Evolutionary conservation across 2,329 filamentous ascomycete species (phyloP).

Genomic region (Purpureocillium lavendulum): DNA sequence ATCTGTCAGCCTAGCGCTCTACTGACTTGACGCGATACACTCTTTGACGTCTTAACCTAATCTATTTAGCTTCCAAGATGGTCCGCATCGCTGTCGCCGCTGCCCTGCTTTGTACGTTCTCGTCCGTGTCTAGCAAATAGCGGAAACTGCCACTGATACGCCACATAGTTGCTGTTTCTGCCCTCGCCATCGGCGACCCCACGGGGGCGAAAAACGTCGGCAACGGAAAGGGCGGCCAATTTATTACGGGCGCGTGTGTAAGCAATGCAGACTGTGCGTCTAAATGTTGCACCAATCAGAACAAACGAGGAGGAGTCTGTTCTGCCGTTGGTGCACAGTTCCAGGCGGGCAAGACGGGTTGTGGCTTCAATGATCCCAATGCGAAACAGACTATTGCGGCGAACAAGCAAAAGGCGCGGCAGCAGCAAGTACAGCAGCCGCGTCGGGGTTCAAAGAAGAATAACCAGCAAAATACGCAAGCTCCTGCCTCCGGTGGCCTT

Average conservation of each 20-base stretch:
- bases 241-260: slow-evolving; percentile 20
- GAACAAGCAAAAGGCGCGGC: too few relatives aligned
- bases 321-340: slow-evolving; percentile 18
- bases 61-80: slow-evolving; percentile 11
- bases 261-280: slow-evolving; percentile 17
- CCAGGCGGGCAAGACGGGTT: slow-evolving; percentile 21
- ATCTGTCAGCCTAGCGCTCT: too few relatives aligned
- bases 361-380: slow-evolving; percentile 16
- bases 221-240: slow-evolving; percentile 16
- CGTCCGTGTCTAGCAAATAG: not conserved
- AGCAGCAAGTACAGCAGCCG: too few relatives aligned
- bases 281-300: slow-evolving; percentile 18
- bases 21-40: too few relatives aligned
- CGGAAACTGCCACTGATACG: slow-evolving; percentile 4
- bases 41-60: too few relatives aligned
- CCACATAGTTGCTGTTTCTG: slow-evolving; percentile 5
- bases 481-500: too few relatives aligned
- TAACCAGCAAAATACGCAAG: too few relatives aligned
- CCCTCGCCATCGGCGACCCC: slow-evolving; percentile 2
- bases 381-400: not conserved
- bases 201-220: slow-evolving; percentile 15
- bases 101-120: slow-evolving; percentile 16
- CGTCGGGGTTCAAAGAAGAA: too few relatives aligned
- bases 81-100: slow-evolving; percentile 15
- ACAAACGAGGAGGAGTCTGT: slow-evolving; percentile 16